These are phyloP conservation scores for Furculomyces boomerangus DNA, from an alignment of 371 early-diverging fungal species.

Conservation along the genomic window DNA sequence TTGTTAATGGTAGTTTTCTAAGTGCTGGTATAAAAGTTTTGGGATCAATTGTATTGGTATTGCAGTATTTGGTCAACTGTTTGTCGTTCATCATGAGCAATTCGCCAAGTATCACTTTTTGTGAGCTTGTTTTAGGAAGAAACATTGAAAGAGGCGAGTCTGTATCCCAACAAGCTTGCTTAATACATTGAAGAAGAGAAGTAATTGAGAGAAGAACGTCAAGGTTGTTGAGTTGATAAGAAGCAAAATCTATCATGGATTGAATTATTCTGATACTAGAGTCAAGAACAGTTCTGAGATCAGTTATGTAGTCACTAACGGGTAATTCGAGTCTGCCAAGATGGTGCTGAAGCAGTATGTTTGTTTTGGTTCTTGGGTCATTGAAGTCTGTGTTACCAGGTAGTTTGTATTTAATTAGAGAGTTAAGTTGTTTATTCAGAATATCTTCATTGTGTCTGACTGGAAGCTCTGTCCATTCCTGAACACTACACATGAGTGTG, in stretches of 20 bases:
- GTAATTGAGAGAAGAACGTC: constrained; percentile 43
- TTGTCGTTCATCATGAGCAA: constrained; percentile 7
- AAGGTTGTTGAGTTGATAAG: constrained; percentile 49
- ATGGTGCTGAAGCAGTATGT: constrained; percentile 74
- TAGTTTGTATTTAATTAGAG: constrained; percentile 33
- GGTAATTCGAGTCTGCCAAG: constrained; percentile 43
- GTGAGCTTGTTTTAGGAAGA: not conserved
- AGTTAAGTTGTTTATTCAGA: constrained; percentile 54
- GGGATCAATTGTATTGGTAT: not conserved
- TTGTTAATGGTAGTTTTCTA: not conserved
- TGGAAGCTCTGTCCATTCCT: constrained; percentile 76
- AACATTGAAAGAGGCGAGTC: constrained; percentile 33
- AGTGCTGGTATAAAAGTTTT: not conserved
- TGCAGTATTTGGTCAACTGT: constrained; percentile 4
- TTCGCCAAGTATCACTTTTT: constrained; percentile 7
- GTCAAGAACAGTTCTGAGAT: constrained; percentile 80
- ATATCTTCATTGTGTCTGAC: constrained; percentile 86
- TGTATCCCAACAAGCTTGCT: constrained; percentile 70
- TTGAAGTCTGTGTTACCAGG: constrained; percentile 18
- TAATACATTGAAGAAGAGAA: constrained; percentile 65
- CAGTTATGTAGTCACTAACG: constrained; percentile 73
- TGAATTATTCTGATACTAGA: constrained; percentile 71
- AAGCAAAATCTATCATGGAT: constrained; percentile 74
- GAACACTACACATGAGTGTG: constrained; percentile 50
- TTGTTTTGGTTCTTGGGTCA: constrained; percentile 72